Conservation (phyloP, 306 rosid species). For the Lithocarpus polystachyus region DNA sequence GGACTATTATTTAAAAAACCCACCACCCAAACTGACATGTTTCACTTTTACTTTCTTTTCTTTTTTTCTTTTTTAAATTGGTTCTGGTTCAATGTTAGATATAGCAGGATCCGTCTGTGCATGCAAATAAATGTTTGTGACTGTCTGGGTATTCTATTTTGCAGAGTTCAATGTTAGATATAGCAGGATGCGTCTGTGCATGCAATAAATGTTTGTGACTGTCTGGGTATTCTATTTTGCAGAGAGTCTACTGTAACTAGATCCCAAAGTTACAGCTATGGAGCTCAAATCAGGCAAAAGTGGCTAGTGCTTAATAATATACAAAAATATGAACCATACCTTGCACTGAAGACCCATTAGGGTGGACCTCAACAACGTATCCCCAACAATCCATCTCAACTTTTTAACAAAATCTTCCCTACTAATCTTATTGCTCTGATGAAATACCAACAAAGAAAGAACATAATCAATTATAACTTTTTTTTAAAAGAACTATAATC, state of each 20-base stretch:
- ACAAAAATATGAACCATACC: slow-evolving; percentile 35
- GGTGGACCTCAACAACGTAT: slow-evolving; percentile 57
- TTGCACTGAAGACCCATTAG: slow-evolving; percentile 47
- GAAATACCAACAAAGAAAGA: slow-evolving; percentile 1
- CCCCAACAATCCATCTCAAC: slow-evolving; percentile 78
- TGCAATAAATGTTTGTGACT: neutral
- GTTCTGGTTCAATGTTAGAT: neutral
- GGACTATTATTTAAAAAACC: no score
- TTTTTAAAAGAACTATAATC: neutral
- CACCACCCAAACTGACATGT: no score
- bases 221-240: neutral
- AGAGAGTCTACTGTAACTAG: neutral
- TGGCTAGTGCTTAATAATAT: neutral
- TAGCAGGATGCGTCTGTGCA: neutral
- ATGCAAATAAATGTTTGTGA: neutral
- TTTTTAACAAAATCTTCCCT: slow-evolving; percentile 68
- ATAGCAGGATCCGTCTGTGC: neutral
- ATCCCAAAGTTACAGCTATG: neutral
- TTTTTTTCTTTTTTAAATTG: no score
- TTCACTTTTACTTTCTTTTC: no score
- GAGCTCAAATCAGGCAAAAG: neutral
- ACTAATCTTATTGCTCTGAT: slow-evolving; percentile 58
- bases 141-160: neutral
- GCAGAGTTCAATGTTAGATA: neutral
- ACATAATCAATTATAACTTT: no score